Evolutionary conservation across 106 monocot genomes (phyloP).

Genomic region (Acorus gramineus): DNA sequence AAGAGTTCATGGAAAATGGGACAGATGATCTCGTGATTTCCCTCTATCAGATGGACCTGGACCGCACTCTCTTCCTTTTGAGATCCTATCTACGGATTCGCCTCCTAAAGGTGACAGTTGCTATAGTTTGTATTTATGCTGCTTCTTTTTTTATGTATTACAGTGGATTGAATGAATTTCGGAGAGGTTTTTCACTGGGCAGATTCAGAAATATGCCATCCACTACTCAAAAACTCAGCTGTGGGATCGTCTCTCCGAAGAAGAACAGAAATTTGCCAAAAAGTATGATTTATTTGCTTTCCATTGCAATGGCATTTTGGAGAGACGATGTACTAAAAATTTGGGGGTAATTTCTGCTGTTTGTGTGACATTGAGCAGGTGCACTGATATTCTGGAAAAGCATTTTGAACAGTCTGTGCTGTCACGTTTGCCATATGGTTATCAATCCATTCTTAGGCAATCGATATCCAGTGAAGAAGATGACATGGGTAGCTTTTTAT

Average conservation of each 20-base stretch:
- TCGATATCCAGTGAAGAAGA: conserved; percentile 92
- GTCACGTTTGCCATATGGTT: conserved; percentile 63
- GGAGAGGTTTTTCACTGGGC: neutral
- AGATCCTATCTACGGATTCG: conserved; percentile 91
- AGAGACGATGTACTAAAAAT: too few species aligned
- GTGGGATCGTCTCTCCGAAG: conserved; percentile 66
- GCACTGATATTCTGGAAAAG: conserved; percentile 60
- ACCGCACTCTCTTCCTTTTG: conserved; percentile 66
- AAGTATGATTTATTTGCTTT: conserved; percentile 18
- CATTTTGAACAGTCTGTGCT: conserved; percentile 76
- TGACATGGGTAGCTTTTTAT: conserved; percentile 70
- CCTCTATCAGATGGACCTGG: conserved; percentile 89
- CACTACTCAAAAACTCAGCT: conserved; percentile 64
- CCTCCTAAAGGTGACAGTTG: conserved; percentile 51
- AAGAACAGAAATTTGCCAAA: conserved; percentile 65
- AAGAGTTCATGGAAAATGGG: conserved; percentile 41
- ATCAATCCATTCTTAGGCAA: conserved; percentile 66
- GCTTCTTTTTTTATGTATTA: too few species aligned
- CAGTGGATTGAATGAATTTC: too few species aligned
- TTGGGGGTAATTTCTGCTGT: neutral
- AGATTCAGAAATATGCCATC: conserved; percentile 81
- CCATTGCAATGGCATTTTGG: neutral
- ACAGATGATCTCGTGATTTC: conserved; percentile 72
- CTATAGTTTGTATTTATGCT: too few species aligned
- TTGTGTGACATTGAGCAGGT: conserved; percentile 26